Percentiles rank a stretch among this genome's conserved stretches.
Conservation (phyloP, 345 rosid genomes). For the Lepidium sativum region DNA sequence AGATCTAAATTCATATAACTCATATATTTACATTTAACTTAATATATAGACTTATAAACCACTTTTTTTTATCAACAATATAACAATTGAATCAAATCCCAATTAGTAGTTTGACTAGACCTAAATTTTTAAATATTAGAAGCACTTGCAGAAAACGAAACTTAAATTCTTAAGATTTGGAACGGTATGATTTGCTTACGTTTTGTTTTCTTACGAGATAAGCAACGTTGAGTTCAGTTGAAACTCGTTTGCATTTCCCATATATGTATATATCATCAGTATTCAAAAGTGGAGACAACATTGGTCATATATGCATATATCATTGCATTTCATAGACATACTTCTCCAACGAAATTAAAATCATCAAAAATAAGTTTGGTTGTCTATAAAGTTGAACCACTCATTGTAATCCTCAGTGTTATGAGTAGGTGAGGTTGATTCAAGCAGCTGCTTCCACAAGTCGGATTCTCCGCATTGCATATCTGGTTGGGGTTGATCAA, state of each 20-base stretch:
- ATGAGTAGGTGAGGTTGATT: not conserved
- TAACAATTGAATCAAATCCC: too few relatives aligned
- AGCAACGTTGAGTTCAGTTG: not conserved
- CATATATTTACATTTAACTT: too few relatives aligned
- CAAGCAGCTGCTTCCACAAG: conserved; percentile 8
- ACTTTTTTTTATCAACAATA: too few relatives aligned
- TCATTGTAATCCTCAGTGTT: conserved; percentile 1
- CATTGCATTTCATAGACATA: not conserved
- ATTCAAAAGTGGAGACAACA: not conserved
- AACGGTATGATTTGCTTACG: not conserved
- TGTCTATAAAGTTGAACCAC: conserved; percentile 19
- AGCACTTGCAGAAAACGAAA: not conserved
- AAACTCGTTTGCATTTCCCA: too few relatives aligned
- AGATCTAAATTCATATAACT: too few relatives aligned
- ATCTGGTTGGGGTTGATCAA: conserved; percentile 5
- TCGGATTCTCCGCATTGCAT: not conserved
- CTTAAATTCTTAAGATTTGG: not conserved
- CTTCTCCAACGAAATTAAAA: not conserved
- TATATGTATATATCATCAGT: too few relatives aligned
- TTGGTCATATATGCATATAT: not conserved
- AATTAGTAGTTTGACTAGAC: too few relatives aligned
- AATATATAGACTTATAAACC: too few relatives aligned
- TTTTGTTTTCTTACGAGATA: not conserved
- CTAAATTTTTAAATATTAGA: too few relatives aligned
- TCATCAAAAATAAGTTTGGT: conserved; percentile 15